Percentiles rank a stretch among this genome's conserved stretches.
Evolutionary conservation across 148 eudicot species (phyloP).

Genomic region (Rhododendron simsii): DNA sequence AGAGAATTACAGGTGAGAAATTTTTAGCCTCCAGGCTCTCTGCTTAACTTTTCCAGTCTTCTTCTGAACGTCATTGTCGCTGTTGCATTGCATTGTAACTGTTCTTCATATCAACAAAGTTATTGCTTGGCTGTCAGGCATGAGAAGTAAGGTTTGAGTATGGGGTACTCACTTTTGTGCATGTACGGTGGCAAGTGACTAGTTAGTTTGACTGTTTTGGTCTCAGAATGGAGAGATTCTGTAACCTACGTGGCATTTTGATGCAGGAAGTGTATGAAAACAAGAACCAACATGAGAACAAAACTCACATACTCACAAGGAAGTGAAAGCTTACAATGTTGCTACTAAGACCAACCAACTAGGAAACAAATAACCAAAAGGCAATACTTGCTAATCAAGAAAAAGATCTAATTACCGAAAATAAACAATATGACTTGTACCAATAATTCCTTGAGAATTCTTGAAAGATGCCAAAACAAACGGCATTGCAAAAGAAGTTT

Average conservation of each 20-base stretch:
- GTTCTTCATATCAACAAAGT: background rate
- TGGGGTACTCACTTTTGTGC: background rate
- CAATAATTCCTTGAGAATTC: background rate
- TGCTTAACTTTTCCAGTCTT: background rate
- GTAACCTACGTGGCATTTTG: background rate
- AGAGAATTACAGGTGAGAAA: slow-evolving; percentile 73
- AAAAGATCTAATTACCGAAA: background rate
- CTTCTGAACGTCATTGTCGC: background rate
- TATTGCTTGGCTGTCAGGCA: background rate
- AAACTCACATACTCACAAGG: background rate
- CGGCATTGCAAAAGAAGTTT: background rate
- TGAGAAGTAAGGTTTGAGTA: background rate
- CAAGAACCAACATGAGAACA: background rate
- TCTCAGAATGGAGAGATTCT: background rate
- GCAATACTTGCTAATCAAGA: background rate
- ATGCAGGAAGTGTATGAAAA: background rate
- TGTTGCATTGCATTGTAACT: background rate
- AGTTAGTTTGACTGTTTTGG: background rate
- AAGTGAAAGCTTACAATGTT: background rate
- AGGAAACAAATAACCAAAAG: background rate
- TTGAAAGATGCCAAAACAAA: background rate
- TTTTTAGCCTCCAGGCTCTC: background rate
- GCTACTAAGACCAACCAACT: background rate
- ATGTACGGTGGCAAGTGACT: background rate
- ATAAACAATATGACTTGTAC: no score